Evolutionary conservation across 257 asterid genomes (phyloP).

Genomic region (Lycium ferocissimum): DNA sequence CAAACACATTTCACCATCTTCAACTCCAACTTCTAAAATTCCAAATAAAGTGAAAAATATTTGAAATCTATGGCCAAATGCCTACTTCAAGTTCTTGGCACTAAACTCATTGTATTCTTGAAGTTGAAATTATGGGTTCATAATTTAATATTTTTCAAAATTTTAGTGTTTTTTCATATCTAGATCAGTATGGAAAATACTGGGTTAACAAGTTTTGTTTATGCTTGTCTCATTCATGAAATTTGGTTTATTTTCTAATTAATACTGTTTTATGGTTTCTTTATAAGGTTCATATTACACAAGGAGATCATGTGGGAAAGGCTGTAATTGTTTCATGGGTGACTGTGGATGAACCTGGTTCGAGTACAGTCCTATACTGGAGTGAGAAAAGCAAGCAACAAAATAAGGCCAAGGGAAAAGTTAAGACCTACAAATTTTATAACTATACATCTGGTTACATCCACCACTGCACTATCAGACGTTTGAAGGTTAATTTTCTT

Average conservation of each 20-base stretch:
- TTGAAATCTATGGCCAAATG: no score
- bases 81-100: no score
- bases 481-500: constrained; percentile 55
- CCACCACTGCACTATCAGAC: constrained; percentile 64
- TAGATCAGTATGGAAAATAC: not conserved
- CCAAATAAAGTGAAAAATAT: no score
- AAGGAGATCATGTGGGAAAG: constrained; percentile 84
- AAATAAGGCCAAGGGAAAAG: constrained; percentile 48
- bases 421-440: constrained; percentile 59
- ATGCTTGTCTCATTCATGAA: not conserved
- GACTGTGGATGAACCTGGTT: constrained; percentile 74
- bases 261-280: not conserved
- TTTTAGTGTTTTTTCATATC: not conserved
- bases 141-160: not conserved
- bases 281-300: constrained; percentile 84
- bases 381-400: constrained; percentile 49
- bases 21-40: no score
- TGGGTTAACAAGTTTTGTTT: not conserved
- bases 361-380: constrained; percentile 65
- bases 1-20: no score
- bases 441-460: constrained; percentile 86
- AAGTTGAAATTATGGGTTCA: no score
- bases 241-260: constrained; percentile 7
- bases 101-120: no score
- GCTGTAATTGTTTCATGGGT: constrained; percentile 96